Base-by-base conservation (phyloP, 495 filamentous ascomycete genomes). In the Halenospora varia region DNA sequence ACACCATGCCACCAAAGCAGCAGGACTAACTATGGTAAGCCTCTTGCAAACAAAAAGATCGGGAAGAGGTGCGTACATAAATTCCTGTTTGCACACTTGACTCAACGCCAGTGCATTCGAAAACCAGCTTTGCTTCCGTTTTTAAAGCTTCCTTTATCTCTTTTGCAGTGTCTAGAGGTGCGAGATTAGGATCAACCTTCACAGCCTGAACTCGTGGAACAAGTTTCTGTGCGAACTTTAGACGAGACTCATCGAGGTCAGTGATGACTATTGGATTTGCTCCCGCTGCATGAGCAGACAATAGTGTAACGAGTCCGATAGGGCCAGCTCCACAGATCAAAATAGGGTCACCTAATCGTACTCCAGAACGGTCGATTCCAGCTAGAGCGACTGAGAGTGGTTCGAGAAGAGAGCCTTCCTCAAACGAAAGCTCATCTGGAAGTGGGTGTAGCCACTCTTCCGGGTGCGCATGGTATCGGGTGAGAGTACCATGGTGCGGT, bases 1-100 rank as follows among this genome's bases (percentile, higher is more conserved):
- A 96, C 29, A 96, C 92, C 75, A 92, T 94, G 53, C 92, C 92
- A 54, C 91, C 92, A 64, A 96, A 96, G n/a, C n/a, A n/a, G n/a
- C n/a, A n/a, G n/a, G n/a, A n/a, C n/a, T n/a, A n/a, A n/a, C n/a
- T n/a, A n/a, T n/a, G n/a, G n/a, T n/a, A n/a, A n/a, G n/a, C n/a
- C n/a, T n/a, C n/a, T n/a, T n/a, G n/a, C n/a, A n/a, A n/a, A n/a
- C n/a, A n/a, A n/a, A n/a, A n/a, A n/a, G n/a, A n/a, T n/a, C n/a
- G n/a, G n/a, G n/a, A n/a, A n/a, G n/a, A n/a, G n/a, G n/a, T n/a
- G n/a, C n/a, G n/a, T n/a, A n/a, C n/a, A n/a, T n/a, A n/a, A n/a
- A n/a, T n/a, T n/a, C n/a, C n/a, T n/a, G n/a, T n/a, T n/a, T n/a
- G n/a, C n/a, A 96, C 85, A 68, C 84, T 88, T 73, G 84, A 88